These are phyloP conservation scores for Primulina tabacum DNA, from an alignment of 257 asterid genomes.

Conservation along the genomic window DNA sequence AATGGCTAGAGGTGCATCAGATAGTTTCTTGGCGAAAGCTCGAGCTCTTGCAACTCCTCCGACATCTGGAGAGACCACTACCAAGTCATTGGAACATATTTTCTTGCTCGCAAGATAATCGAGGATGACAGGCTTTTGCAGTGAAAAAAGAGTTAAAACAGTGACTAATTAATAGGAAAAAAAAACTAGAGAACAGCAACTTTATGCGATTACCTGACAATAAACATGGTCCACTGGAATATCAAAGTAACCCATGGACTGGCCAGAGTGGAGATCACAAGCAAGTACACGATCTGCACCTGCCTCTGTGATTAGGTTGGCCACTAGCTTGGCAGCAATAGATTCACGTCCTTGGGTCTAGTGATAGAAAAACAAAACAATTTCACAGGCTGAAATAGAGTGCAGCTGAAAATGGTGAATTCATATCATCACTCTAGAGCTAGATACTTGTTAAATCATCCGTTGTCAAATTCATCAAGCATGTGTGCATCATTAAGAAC, in stretches of 20 bases:
- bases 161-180: slow-evolving; percentile 3
- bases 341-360: slow-evolving; percentile 96
- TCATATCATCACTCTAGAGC: background rate
- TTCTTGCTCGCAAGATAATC: slow-evolving; percentile 96
- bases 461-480: background rate
- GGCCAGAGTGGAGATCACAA: slow-evolving; percentile 95
- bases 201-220: slow-evolving; percentile 58
- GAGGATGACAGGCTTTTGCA: slow-evolving; percentile 80
- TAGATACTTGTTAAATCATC: background rate
- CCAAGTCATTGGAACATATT: slow-evolving; percentile 68
- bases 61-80: slow-evolving; percentile 94
- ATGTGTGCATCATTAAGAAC: slow-evolving; percentile 8
- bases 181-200: slow-evolving; percentile 9
- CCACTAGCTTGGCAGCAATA: slow-evolving; percentile 83
- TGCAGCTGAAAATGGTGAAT: background rate
- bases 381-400: slow-evolving; percentile 12
- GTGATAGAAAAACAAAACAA: slow-evolving; percentile 18
- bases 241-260: slow-evolving; percentile 91
- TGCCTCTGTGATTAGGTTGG: slow-evolving; percentile 80
- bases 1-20: slow-evolving; percentile 95
- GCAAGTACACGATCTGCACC: slow-evolving; percentile 95
- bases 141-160: background rate
- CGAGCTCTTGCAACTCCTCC: slow-evolving; percentile 98
- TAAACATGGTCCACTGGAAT: slow-evolving; percentile 91
- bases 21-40: slow-evolving; percentile 86